phyloP scores from a whole-genome alignment of 352 stramenopile species.

The Globisporangium irregulare region DNA sequence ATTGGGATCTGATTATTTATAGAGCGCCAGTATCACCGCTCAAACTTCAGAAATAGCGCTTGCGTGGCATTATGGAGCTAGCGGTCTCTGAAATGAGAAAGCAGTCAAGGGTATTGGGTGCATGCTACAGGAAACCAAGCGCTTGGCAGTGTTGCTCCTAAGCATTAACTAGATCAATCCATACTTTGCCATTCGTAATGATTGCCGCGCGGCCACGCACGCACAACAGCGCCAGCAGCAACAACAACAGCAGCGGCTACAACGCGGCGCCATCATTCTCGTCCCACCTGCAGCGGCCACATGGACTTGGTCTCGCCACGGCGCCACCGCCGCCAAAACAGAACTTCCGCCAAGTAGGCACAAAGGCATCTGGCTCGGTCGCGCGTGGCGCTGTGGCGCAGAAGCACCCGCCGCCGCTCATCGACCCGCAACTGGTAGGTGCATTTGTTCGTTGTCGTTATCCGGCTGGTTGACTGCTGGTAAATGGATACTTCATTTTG shows the following conservation, averaged over 20 bases:
- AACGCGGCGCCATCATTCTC: too few species aligned
- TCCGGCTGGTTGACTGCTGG: slow-evolving; percentile 3
- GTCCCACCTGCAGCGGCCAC: not conserved
- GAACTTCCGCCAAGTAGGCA: slow-evolving; percentile 71
- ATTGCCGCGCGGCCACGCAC: slow-evolving; percentile 5
- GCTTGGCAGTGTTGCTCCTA: not conserved
- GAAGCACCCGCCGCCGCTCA: slow-evolving; percentile 7
- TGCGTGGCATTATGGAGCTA: too few species aligned
- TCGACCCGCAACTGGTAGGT: slow-evolving; percentile 24
- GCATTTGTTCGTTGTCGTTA: too few species aligned
- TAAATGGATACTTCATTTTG: too few species aligned
- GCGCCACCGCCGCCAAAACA: slow-evolving; percentile 18
- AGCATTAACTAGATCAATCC: not conserved
- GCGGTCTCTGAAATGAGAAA: too few species aligned
- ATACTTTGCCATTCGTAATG: not conserved
- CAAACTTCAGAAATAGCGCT: too few species aligned
- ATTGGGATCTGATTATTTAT: too few species aligned
- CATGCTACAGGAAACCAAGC: too few species aligned
- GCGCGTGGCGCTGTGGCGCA: slow-evolving; percentile 20
- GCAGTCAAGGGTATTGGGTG: too few species aligned
- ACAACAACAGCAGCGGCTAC: not conserved
- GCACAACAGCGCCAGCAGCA: not conserved
- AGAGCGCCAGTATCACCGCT: too few species aligned
- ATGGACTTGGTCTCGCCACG: slow-evolving; percentile 8
- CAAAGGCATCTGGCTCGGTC: slow-evolving; percentile 33